Evolutionary conservation across 2,329 filamentous ascomycete species (phyloP), one percentile per base, ranked within the genome.

Genomic region (Apiospora malaysiana): DNA sequence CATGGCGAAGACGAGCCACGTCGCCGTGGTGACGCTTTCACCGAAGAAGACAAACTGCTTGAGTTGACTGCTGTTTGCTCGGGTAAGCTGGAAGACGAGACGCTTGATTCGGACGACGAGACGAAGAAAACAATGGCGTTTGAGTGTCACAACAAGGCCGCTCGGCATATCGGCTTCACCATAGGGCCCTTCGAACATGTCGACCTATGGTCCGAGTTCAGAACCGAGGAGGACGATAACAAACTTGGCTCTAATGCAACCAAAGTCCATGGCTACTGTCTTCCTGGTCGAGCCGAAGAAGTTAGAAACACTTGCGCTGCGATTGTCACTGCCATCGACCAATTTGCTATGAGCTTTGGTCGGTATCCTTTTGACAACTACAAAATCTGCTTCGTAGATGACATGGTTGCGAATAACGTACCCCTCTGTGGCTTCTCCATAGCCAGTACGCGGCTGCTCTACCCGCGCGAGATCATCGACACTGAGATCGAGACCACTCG

Each of bases 151-250:
- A 90, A 92, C 68, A 90, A 96, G 10, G 91, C 94, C 0, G 92
- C 95, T 1, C 93, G 95, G 73, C 95, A 98, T 79, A 91, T 99
- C 74, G 95, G 95, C 5, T 97, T 99, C 80, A 93, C 94, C 2
- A 89, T 98, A 70, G 96, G 97, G 0, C 96, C 97, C 0, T 99
- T 99, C 79, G 94, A 98, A 81, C 92, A 95, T 75, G 91, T 98
- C 69, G 94, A 98, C 78, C 85, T 99, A 6, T 90, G 86, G 73
- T 92, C 94, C 2, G 93, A 95, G 75, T 97, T 94, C 77, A 91
- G 97, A 68, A 94, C 95, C 65, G 94, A 94, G 73, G 94, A 97
- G 75, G 94, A 97, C 74, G 95, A 98, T 78, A 94, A 97, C 76
- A 94, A 95, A 79, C 89, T 99, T 70, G 94, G 94, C 3, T 90